These are phyloP conservation scores for Penicillium paneum DNA, from an alignment of 2,329 filamentous ascomycete species.

Conservation along the genomic window DNA sequence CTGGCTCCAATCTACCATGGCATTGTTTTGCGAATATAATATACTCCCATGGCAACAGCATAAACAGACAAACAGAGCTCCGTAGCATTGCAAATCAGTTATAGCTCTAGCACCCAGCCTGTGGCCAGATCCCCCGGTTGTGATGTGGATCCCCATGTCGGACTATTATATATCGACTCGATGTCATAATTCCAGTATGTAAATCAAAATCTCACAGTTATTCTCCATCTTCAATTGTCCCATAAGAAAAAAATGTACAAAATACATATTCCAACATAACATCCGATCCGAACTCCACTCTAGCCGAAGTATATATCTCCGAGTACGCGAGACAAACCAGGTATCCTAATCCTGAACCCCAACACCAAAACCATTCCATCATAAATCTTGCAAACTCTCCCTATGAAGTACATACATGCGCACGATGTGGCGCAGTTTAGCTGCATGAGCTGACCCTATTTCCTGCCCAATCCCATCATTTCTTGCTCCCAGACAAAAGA, in stretches of 20 bases:
- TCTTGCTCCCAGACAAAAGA: neutral
- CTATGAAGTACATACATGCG: neutral
- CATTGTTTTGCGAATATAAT: slow-evolving; percentile 11
- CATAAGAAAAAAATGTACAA: neutral
- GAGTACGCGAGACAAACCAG: neutral
- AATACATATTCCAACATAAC: neutral
- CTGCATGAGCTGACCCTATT: neutral
- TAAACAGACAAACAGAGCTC: neutral
- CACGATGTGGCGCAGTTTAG: neutral
- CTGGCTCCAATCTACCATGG: slow-evolving; percentile 24
- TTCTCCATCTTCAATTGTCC: neutral
- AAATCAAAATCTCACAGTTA: no score
- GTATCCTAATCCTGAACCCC: neutral
- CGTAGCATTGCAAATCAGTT: neutral
- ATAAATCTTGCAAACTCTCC: neutral
- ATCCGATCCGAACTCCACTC: neutral
- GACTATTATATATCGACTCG: no score
- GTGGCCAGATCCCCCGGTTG: slow-evolving; percentile 1
- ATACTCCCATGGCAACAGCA: neutral
- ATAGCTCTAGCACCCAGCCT: neutral
- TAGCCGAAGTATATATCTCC: slow-evolving; percentile 1
- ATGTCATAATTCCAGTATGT: no score
- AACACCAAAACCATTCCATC: neutral
- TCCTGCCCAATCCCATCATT: neutral
- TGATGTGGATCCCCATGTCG: neutral